A percentile compares a stretch with the other conserved stretches of the same genome.
phyloP scores from a whole-genome alignment of 768 basidiomycete genomes.

The Rickenella mellea region DNA sequence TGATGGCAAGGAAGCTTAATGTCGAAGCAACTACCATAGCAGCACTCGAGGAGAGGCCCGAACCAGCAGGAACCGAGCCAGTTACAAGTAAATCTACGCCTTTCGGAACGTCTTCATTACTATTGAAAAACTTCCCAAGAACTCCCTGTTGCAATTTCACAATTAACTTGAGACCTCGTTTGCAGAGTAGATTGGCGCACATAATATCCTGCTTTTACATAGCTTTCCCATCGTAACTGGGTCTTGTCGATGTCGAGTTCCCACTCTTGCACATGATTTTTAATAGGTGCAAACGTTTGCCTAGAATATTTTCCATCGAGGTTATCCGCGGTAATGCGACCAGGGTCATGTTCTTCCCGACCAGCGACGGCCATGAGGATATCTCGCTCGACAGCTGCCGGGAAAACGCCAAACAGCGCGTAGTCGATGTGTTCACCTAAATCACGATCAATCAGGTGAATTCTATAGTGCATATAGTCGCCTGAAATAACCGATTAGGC shows the following conservation, averaged over 20 bases:
- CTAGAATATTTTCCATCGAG: constrained; percentile 48
- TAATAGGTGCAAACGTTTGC: constrained; percentile 37
- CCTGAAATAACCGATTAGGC: constrained; percentile 23
- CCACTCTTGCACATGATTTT: constrained; percentile 40
- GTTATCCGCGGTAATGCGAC: constrained; percentile 46
- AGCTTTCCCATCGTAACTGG: constrained; percentile 76
- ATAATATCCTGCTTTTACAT: constrained; percentile 80
- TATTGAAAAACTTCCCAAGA: constrained; percentile 48
- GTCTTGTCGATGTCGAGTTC: constrained; percentile 64
- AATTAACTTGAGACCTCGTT: neutral
- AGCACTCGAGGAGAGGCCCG: constrained; percentile 80
- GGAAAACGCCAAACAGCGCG: constrained; percentile 74
- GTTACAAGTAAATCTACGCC: constrained; percentile 70
- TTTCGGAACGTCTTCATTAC: constrained; percentile 27
- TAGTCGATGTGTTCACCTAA: constrained; percentile 82
- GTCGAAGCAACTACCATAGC: constrained; percentile 88
- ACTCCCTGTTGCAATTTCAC: constrained; percentile 40
- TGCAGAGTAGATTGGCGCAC: constrained; percentile 29
- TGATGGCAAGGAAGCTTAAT: constrained; percentile 69
- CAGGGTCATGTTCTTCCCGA: constrained; percentile 16
- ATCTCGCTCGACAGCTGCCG: constrained; percentile 78
- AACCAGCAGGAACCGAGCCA: constrained; percentile 79
- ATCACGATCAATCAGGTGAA: constrained; percentile 5
- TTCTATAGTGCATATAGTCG: neutral
- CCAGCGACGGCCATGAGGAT: constrained; percentile 70